Percentiles rank a stretch among this genome's conserved stretches.
Conservation (phyloP, 169 alveolate species). For the Plasmodium inui region DNA sequence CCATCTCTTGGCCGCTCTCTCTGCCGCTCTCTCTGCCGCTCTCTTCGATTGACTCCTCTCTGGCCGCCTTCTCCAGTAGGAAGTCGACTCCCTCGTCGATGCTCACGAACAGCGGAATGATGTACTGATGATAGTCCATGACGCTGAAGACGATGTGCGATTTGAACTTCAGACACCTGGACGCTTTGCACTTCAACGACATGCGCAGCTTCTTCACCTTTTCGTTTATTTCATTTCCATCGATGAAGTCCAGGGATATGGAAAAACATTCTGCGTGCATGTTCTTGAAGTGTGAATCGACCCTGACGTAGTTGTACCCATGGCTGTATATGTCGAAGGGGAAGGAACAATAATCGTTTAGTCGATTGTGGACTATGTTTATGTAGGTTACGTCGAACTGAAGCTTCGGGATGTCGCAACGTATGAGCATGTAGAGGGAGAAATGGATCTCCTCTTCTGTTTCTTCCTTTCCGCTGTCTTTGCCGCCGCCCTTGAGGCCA, state of each 20-base stretch:
- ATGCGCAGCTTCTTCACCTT: slow-evolving; percentile 24
- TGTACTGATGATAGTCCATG: slow-evolving; percentile 39
- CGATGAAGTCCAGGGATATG: slow-evolving; percentile 13
- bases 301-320: slow-evolving; percentile 64
- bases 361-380: slow-evolving; percentile 44
- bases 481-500: neutral
- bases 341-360: slow-evolving; percentile 19
- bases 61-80: slow-evolving; percentile 8
- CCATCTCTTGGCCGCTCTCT: neutral
- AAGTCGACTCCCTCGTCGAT: slow-evolving; percentile 56
- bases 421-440: slow-evolving; percentile 34
- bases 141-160: slow-evolving; percentile 15
- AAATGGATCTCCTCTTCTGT: neutral
- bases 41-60: too few species aligned
- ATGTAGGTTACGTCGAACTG: slow-evolving; percentile 57
- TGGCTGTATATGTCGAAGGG: slow-evolving; percentile 44
- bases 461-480: neutral
- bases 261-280: slow-evolving; percentile 18
- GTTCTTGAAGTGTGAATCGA: slow-evolving; percentile 17
- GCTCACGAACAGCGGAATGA: slow-evolving; percentile 37
- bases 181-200: slow-evolving; percentile 19
- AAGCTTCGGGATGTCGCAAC: slow-evolving; percentile 19
- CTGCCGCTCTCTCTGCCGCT: neutral
- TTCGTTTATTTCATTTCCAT: slow-evolving; percentile 33
- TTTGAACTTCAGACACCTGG: slow-evolving; percentile 12